Evolutionary conservation across 495 filamentous ascomycete species (phyloP).

Genomic region (Penicillium macrosclerotiorum): DNA sequence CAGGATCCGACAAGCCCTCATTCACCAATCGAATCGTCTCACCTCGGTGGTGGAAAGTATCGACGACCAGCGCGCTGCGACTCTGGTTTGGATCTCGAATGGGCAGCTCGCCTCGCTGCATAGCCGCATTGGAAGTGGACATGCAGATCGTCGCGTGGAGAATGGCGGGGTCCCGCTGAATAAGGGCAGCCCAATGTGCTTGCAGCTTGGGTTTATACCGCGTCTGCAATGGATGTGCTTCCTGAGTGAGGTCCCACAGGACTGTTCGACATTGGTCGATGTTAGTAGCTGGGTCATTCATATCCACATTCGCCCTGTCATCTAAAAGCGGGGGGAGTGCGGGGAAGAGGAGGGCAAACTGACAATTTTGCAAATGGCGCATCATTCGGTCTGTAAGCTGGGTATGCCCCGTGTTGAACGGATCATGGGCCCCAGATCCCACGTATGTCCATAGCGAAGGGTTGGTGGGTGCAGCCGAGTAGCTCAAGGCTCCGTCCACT

Average conservation of each 20-base stretch:
- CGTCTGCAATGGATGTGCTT: conserved; percentile 41
- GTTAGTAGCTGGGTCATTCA: conserved; percentile 10
- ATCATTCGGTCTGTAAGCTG: conserved; percentile 43
- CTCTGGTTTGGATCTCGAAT: conserved; percentile 36
- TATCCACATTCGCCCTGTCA: too few species aligned
- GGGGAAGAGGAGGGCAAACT: conserved; percentile 5
- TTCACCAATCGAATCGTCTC: conserved; percentile 48
- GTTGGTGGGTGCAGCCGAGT: conserved; percentile 1
- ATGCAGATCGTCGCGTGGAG: conserved; percentile 46
- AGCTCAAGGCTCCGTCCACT: conserved; percentile 13
- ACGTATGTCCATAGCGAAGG: conserved; percentile 26
- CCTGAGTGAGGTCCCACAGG: conserved; percentile 39
- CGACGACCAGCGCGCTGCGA: conserved; percentile 37
- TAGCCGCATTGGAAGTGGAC: conserved; percentile 41
- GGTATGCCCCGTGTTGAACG: conserved; percentile 42
- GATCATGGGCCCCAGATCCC: conserved; percentile 38
- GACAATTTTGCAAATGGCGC: conserved; percentile 43
- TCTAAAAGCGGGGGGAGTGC: too few species aligned
- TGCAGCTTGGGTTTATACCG: conserved; percentile 39
- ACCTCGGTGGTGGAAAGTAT: conserved; percentile 45
- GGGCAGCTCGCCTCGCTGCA: conserved; percentile 38
- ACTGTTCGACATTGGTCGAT: conserved; percentile 28
- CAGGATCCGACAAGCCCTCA: conserved; percentile 41
- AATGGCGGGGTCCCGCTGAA: conserved; percentile 40
- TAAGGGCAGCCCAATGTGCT: conserved; percentile 41